phyloP scores from a whole-genome alignment of 805 yeast species.

The Lachancea lanzarotensis region DNA sequence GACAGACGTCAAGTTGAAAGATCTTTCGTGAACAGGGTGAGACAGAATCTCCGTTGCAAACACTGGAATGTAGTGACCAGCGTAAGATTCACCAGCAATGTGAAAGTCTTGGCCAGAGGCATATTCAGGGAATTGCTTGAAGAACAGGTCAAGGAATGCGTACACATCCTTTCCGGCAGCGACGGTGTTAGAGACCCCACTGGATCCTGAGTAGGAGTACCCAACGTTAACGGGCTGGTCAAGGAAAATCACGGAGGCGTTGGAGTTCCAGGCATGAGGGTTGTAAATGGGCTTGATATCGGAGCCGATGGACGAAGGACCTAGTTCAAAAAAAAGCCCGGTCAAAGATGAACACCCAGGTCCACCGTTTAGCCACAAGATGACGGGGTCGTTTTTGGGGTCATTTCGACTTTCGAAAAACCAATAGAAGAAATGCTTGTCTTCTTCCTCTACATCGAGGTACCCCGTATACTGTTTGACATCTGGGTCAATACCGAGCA shows the following conservation, averaged over 20 bases:
- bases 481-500: constrained; percentile 63
- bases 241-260: constrained; percentile 78
- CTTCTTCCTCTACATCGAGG: constrained; percentile 74
- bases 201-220: constrained; percentile 56
- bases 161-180: constrained; percentile 81
- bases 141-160: constrained; percentile 72
- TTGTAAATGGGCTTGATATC: constrained; percentile 60
- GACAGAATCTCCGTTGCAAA: constrained; percentile 75
- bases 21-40: constrained; percentile 48
- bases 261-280: constrained; percentile 77
- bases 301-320: constrained; percentile 64
- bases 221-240: constrained; percentile 91
- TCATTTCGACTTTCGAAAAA: constrained; percentile 84
- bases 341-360: constrained; percentile 91
- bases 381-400: constrained; percentile 77
- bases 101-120: constrained; percentile 53
- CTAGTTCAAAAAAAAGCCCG: constrained; percentile 80
- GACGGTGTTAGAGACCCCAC: constrained; percentile 60
- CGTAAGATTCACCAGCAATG: constrained; percentile 90
- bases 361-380: constrained; percentile 91
- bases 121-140: constrained; percentile 62
- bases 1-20: constrained; percentile 65
- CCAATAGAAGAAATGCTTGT: constrained; percentile 82
- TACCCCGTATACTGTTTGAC: constrained; percentile 84
- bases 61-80: constrained; percentile 90